Percentiles rank a stretch among this genome's conserved stretches.
Conservation (phyloP, 257 asterid genomes). For the Solanum etuberosum region DNA sequence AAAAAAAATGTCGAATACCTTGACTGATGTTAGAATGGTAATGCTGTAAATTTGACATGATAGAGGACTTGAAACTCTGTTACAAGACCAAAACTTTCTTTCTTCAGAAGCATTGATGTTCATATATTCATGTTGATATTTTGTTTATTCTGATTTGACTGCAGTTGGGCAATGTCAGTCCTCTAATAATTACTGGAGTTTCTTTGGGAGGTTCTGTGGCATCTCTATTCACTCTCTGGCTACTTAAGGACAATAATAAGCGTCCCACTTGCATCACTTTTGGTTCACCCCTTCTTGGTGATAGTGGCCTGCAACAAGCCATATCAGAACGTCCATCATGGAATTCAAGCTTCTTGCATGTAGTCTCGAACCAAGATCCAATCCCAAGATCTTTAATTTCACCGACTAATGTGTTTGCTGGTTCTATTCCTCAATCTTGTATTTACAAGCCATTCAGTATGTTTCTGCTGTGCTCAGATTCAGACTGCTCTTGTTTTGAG, state of each 20-base stretch:
- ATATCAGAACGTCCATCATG: conserved; percentile 12
- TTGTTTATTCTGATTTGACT: not conserved
- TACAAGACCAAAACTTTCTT: not conserved
- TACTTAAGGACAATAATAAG: conserved; percentile 7
- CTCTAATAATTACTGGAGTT: conserved; percentile 18
- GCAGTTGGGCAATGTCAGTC: conserved; percentile 7
- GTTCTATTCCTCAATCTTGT: not conserved
- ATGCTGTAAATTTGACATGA: not conserved
- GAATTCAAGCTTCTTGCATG: conserved; percentile 16
- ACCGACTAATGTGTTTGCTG: not conserved
- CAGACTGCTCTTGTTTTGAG: conserved; percentile 18
- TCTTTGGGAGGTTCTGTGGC: conserved; percentile 23
- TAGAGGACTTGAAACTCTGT: not conserved
- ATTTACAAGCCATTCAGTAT: conserved; percentile 12
- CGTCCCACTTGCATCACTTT: conserved; percentile 25
- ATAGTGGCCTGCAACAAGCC: conserved; percentile 12
- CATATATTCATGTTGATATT: not conserved
- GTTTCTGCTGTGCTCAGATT: conserved; percentile 12
- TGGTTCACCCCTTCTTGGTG: conserved; percentile 21
- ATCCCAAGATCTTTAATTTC: conserved; percentile 5
- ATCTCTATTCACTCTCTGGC: conserved; percentile 25
- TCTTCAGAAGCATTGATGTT: not conserved
- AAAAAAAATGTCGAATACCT: not conserved
- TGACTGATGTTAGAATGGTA: not conserved
- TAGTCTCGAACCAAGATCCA: conserved; percentile 13